Conservation (phyloP, 208 protist genomes). For the Leishmania braziliensis region DNA sequence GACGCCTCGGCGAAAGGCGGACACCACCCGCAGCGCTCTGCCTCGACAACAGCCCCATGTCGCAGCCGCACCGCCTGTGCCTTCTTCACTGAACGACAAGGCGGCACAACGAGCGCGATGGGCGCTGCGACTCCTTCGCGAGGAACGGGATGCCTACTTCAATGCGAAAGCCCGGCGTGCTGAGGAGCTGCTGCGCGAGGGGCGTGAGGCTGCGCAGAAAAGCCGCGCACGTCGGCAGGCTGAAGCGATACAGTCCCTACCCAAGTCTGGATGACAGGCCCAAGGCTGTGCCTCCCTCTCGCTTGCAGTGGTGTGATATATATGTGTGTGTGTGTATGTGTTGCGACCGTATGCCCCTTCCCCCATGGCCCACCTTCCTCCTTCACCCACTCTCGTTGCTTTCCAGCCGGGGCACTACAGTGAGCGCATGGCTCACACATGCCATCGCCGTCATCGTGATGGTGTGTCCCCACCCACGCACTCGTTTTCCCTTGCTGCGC, state of each 20-base stretch:
- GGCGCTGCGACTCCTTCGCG: constrained; percentile 23
- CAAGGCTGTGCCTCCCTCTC: background rate
- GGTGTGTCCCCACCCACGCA: background rate
- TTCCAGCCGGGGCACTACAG: background rate
- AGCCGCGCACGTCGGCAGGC: constrained; percentile 18
- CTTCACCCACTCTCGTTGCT: background rate
- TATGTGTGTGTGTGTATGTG: background rate
- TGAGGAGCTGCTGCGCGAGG: constrained; percentile 26
- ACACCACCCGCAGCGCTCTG: background rate
- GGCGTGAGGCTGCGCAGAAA: constrained; percentile 11
- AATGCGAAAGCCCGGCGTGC: constrained; percentile 29
- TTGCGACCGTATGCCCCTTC: background rate
- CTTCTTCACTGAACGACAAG: background rate
- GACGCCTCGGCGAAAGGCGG: background rate
- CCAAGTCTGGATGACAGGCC: background rate
- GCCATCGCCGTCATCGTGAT: background rate
- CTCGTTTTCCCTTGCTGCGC: background rate
- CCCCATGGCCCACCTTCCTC: background rate
- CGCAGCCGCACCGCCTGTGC: background rate
- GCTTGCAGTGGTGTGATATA: background rate
- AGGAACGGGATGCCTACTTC: constrained; percentile 25
- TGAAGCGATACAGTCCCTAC: background rate
- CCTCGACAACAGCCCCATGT: background rate
- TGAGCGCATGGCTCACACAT: background rate
- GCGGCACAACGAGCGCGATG: constrained; percentile 14